These are phyloP conservation scores for Calycina herbarum DNA, from an alignment of 2,329 filamentous ascomycete genomes.

Conservation along the genomic window DNA sequence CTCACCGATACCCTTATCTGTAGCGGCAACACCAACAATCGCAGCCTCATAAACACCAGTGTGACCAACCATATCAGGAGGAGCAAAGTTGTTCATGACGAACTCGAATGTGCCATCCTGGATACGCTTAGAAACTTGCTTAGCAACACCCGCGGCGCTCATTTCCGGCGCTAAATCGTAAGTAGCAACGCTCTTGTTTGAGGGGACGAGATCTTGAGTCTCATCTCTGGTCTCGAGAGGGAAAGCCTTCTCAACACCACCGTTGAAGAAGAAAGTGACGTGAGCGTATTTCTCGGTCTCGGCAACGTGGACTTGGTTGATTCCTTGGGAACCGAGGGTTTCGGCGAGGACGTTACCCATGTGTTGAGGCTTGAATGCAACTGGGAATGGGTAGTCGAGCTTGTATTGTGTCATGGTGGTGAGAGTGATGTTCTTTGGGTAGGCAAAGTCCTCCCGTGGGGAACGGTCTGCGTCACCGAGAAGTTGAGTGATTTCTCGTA, in stretches of 20 bases:
- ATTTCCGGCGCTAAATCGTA: slow-evolving; percentile 96
- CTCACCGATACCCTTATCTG: slow-evolving; percentile 89
- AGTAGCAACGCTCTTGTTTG: slow-evolving; percentile 85
- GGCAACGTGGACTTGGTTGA: slow-evolving; percentile 93
- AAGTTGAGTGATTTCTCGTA: slow-evolving; percentile 92
- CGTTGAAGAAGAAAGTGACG: slow-evolving; percentile 99
- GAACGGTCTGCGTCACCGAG: slow-evolving; percentile 91
- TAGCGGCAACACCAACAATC: slow-evolving; percentile 78
- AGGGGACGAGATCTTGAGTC: slow-evolving; percentile 73
- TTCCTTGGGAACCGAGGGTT: slow-evolving; percentile 84
- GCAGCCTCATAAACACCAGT: slow-evolving; percentile 97
- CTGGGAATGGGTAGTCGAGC: slow-evolving; percentile 84
- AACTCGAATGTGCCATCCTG: slow-evolving; percentile 86
- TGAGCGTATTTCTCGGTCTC: slow-evolving; percentile 99
- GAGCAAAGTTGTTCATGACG: slow-evolving; percentile 99
- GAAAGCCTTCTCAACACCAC: slow-evolving; percentile 95
- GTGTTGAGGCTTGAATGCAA: slow-evolving; percentile 90
- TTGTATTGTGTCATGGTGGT: slow-evolving; percentile 99
- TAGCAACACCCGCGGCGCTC: slow-evolving; percentile 86
- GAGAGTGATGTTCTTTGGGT: slow-evolving; percentile 82
- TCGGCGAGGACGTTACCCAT: slow-evolving; percentile 99
- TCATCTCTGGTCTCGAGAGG: slow-evolving; percentile 88
- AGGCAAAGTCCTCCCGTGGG: slow-evolving; percentile 85
- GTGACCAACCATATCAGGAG: slow-evolving; percentile 98
- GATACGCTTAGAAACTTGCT: slow-evolving; percentile 87